phyloP scores from a whole-genome alignment of 1,139 yeast species.

The Pichia inconspicua region DNA sequence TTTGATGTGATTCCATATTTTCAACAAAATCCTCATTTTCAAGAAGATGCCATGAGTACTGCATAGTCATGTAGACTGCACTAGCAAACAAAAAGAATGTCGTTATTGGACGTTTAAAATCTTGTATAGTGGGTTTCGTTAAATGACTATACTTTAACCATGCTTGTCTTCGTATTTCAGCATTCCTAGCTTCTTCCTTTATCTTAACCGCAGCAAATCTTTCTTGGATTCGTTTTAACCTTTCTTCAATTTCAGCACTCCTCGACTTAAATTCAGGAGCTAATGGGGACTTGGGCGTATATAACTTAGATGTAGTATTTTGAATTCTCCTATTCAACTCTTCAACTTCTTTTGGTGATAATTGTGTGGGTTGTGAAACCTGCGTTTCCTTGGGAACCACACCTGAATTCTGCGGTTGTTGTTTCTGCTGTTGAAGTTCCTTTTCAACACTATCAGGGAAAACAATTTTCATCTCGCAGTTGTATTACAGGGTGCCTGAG shows the following conservation, averaged over 20 bases:
- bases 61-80: constrained; percentile 22
- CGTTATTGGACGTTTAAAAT: constrained; percentile 25
- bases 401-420: neutral
- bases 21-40: constrained; percentile 23
- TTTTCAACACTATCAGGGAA: constrained; percentile 12
- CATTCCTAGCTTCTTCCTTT: constrained; percentile 19
- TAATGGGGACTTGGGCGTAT: constrained; percentile 26
- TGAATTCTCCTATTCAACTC: constrained; percentile 8
- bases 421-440: constrained; percentile 8
- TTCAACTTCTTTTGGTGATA: neutral
- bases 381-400: neutral
- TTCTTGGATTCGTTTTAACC: constrained; percentile 20
- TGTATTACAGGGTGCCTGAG: too few relatives aligned
- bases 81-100: constrained; percentile 24
- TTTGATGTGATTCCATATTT: constrained; percentile 16
- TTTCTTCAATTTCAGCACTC: constrained; percentile 23
- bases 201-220: constrained; percentile 17
- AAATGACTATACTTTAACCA: constrained; percentile 16
- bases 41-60: constrained; percentile 24
- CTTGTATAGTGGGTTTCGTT: constrained; percentile 20
- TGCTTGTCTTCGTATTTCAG: constrained; percentile 16
- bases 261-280: constrained; percentile 19
- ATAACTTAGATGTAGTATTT: constrained; percentile 17
- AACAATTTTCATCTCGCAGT: constrained; percentile 6
- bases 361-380: neutral